Percentiles rank a stretch among this genome's conserved stretches.
Evolutionary conservation across 345 rosid species (phyloP).

Genomic region (Hibiscus tridactylites): DNA sequence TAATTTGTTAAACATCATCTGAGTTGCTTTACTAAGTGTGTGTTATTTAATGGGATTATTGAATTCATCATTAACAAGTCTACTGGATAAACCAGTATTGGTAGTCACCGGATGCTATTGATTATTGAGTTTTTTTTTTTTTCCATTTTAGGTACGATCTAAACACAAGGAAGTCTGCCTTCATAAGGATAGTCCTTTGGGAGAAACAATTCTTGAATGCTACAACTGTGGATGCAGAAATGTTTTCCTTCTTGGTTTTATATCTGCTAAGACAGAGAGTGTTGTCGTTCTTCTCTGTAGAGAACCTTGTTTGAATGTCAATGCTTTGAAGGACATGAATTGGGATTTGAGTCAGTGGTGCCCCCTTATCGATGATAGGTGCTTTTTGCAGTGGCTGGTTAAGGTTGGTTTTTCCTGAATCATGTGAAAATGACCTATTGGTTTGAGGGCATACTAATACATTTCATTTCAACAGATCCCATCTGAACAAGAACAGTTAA

Average conservation of each 20-base stretch:
- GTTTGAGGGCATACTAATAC: conserved; percentile 15
- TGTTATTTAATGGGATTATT: background rate
- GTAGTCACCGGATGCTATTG: background rate
- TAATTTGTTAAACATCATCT: background rate
- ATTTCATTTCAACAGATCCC: conserved; percentile 55
- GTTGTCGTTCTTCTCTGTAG: conserved; percentile 97
- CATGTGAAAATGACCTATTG: background rate
- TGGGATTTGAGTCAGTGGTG: conserved; percentile 99
- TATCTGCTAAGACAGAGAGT: conserved; percentile 96
- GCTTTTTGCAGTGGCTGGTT: conserved; percentile 97
- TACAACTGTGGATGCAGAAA: conserved; percentile 98
- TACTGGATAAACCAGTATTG: background rate
- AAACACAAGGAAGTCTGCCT: conserved; percentile 99
- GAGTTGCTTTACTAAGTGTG: background rate
- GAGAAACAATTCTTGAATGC: conserved; percentile 99
- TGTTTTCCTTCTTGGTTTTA: conserved; percentile 95
- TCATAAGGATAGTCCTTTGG: conserved; percentile 96
- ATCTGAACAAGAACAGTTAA: conserved; percentile 94
- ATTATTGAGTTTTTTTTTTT: conserved; percentile 5
- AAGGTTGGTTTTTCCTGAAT: conserved; percentile 47
- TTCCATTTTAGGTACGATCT: conserved; percentile 71
- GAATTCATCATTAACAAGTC: background rate
- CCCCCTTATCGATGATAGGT: conserved; percentile 95
- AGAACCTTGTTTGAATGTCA: conserved; percentile 95
- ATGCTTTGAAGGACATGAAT: conserved; percentile 98